phyloP scores from a whole-genome alignment of 2,329 filamentous ascomycete species.

The Zasmidium angulare region DNA sequence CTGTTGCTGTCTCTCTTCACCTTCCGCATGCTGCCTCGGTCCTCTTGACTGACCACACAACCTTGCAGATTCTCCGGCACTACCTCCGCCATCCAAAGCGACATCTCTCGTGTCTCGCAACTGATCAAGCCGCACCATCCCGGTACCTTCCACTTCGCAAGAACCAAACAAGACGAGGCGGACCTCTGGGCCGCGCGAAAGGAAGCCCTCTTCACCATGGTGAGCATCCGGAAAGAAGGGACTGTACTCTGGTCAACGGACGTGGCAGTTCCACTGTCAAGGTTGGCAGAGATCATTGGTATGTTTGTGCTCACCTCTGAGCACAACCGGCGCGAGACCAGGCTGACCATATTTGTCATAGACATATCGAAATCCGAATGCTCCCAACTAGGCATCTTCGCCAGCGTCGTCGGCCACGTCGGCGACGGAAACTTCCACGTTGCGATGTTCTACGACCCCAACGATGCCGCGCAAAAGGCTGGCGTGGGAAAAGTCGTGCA shows the following conservation, averaged over 20 bases:
- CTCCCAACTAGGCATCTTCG: constrained; percentile 81
- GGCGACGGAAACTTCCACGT: constrained; percentile 95
- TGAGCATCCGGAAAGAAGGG: constrained; percentile 55
- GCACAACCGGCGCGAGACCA: background rate
- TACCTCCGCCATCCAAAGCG: constrained; percentile 71
- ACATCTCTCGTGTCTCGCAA: constrained; percentile 66
- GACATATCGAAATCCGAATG: constrained; percentile 88
- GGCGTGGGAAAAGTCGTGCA: constrained; percentile 75
- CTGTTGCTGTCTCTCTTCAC: background rate
- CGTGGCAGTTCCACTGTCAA: constrained; percentile 61
- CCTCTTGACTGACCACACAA: background rate
- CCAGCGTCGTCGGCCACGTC: constrained; percentile 84
- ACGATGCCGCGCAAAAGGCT: constrained; percentile 69
- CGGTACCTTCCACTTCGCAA: constrained; percentile 21
- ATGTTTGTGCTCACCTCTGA: background rate
- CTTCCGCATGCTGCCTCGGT: too few species aligned
- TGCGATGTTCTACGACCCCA: constrained; percentile 81
- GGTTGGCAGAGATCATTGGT: constrained; percentile 60
- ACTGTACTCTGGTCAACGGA: constrained; percentile 63
- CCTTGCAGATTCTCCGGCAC: constrained; percentile 75
- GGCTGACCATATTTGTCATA: background rate
- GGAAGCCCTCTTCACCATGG: constrained; percentile 61
- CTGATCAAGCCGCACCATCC: constrained; percentile 55
- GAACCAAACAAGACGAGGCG: constrained; percentile 18
- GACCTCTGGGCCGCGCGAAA: constrained; percentile 61